Evolutionary conservation across 352 stramenopile genomes (phyloP), one percentile per base, ranked within the genome.

Genomic region (Globisporangium viniferum): DNA sequence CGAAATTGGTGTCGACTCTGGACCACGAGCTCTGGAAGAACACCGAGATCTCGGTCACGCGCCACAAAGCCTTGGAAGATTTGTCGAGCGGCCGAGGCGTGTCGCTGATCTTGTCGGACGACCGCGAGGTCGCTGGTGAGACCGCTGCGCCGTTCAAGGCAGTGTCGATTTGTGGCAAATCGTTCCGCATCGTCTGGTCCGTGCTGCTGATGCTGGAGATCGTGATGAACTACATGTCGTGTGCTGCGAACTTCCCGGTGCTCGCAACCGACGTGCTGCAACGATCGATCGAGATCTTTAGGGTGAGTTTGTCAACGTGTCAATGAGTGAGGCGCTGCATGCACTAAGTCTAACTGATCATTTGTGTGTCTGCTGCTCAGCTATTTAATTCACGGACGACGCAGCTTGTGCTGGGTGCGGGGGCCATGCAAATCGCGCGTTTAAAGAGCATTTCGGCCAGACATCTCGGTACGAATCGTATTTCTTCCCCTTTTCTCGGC

Each of bases 371-470:
- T 31, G n/a, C n/a, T 64, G 46, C 62, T 62, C 69, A 97, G 75
- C 74, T 99, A 69, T 99, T 98, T 89, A 99, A 99, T 75, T 97
- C 95, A 9, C 76, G 96, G 20, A 98, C 97, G 5, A 99, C 93
- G 20, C 94, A 99, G 66, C 86, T 99, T 18, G 97, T 99, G 36
- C 84, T 99, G 14, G 96, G 95, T 7, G 97, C 97, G 69, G 96
- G 96, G 14, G 96, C 96, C 14, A 98, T 99, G 79, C 95, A 99
- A 76, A 86, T 97, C 48, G 96, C 96, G n/a, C 84, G 89, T 49
- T 81, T 99, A 24, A 98, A 98, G 73, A 98, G 92, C 51, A 99
- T 99, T 75, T 98, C 97, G 27, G 92, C 96, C 0, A 94, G 98
- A 54, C 97, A 99, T 79, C 76, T 99, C 44, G 86, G 86, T 94